A percentile compares a stretch with the other conserved stretches of the same genome.
Evolutionary conservation across 140 eudicot genomes (phyloP).

Genomic region (Stevia rebaudiana): DNA sequence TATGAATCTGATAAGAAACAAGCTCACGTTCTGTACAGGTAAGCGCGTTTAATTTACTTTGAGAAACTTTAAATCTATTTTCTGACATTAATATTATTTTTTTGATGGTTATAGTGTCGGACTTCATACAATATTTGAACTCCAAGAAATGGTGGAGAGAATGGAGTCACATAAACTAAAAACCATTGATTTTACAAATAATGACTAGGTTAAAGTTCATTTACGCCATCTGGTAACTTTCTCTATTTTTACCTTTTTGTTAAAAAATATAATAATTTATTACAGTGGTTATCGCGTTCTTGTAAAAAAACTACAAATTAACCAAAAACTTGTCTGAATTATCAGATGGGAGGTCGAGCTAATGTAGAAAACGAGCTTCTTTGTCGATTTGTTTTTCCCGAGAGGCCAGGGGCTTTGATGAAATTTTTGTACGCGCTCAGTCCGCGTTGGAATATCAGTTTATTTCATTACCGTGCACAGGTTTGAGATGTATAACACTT

Average conservation of each 20-base stretch:
- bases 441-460: constrained; percentile 89
- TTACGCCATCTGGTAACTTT: constrained; percentile 66
- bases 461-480: constrained; percentile 96
- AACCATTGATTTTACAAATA: constrained; percentile 66
- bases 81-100: background rate
- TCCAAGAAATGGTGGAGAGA: constrained; percentile 69
- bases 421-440: constrained; percentile 71
- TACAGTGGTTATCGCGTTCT: too few species aligned
- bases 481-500: constrained; percentile 22
- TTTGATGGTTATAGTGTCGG: constrained; percentile 61
- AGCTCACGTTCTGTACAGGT: constrained; percentile 83
- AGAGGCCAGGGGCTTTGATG: constrained; percentile 89
- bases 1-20: constrained; percentile 40
- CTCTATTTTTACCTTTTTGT: too few species aligned
- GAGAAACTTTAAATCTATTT: background rate
- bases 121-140: constrained; percentile 64
- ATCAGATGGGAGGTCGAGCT: constrained; percentile 86
- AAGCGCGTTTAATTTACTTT: constrained; percentile 9
- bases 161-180: constrained; percentile 58
- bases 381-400: constrained; percentile 85
- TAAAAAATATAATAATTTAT: too few species aligned
- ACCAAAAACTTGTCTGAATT: constrained; percentile 3
- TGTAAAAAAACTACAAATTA: too few species aligned
- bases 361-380: constrained; percentile 74
- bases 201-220: constrained; percentile 92